A percentile compares a stretch with the other conserved stretches of the same genome.
These are phyloP conservation scores for Fusarium sp. DNA, from an alignment of 2,329 filamentous ascomycete species.

Conservation along the genomic window DNA sequence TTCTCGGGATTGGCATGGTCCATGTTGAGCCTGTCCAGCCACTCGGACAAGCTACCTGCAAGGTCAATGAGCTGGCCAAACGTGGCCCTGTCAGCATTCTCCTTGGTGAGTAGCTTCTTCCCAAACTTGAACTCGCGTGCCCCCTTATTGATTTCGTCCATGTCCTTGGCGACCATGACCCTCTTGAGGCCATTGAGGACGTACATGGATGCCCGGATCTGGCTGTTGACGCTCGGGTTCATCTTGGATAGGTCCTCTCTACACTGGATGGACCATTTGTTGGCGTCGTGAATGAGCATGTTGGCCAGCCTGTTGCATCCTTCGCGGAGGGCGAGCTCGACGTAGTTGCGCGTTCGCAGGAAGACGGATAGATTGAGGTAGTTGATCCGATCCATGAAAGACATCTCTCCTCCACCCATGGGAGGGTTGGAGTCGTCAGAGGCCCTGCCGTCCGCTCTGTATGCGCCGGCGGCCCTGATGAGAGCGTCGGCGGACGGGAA, in stretches of 20 bases:
- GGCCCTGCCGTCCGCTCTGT: neutral
- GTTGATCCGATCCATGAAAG: slow-evolving; percentile 26
- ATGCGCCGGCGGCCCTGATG: slow-evolving; percentile 1
- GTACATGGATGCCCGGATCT: slow-evolving; percentile 11
- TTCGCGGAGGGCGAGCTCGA: slow-evolving; percentile 16
- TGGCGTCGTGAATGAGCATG: slow-evolving; percentile 10
- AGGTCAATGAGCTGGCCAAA: slow-evolving; percentile 11
- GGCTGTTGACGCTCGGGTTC: slow-evolving; percentile 12
- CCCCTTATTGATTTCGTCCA: neutral
- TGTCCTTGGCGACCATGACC: neutral
- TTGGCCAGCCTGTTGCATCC: neutral
- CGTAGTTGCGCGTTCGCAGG: slow-evolving; percentile 25
- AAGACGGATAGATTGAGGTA: slow-evolving; percentile 29
- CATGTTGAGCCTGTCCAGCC: neutral
- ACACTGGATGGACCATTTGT: slow-evolving; percentile 15
- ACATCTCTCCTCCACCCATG: neutral
- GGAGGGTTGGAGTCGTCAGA: neutral
- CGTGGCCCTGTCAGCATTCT: neutral
- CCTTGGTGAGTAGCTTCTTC: neutral
- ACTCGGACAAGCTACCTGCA: neutral
- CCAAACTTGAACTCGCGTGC: neutral
- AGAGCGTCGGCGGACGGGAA: slow-evolving; percentile 10
- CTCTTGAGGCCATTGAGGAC: slow-evolving; percentile 12
- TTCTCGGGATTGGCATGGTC: neutral
- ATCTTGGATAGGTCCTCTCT: slow-evolving; percentile 16